phyloP scores from a whole-genome alignment of 768 basidiomycete species.

The Botryobasidium botryosum region DNA sequence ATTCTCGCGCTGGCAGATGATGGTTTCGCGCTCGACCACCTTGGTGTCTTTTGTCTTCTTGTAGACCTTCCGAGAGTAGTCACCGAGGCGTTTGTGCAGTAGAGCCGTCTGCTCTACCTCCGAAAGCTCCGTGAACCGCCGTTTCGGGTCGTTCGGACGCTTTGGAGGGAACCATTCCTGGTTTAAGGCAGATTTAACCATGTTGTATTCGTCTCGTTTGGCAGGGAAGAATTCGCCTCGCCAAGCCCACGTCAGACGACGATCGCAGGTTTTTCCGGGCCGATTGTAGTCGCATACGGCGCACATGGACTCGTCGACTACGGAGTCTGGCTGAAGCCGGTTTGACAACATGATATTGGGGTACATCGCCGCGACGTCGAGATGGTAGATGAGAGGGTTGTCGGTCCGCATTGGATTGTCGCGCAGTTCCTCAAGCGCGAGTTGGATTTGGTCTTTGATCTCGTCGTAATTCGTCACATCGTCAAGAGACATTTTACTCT shows the following conservation, averaged over 20 bases:
- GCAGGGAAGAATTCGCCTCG: constrained; percentile 97
- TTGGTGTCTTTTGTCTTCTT: constrained; percentile 97
- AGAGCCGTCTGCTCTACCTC: constrained; percentile 78
- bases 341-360: constrained; percentile 99
- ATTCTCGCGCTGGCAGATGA: constrained; percentile 94
- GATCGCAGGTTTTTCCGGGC: constrained; percentile 87
- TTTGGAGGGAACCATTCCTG: constrained; percentile 84
- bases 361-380: constrained; percentile 99
- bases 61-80: constrained; percentile 97
- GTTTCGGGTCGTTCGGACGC: constrained; percentile 48
- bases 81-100: constrained; percentile 90
- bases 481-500: constrained; percentile 61
- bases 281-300: constrained; percentile 98
- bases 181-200: constrained; percentile 94
- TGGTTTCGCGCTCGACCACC: constrained; percentile 81
- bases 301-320: constrained; percentile 90
- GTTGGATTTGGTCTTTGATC: constrained; percentile 62
- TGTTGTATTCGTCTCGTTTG: constrained; percentile 92
- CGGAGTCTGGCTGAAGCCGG: constrained; percentile 92
- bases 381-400: constrained; percentile 91
- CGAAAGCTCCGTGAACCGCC: constrained; percentile 71
- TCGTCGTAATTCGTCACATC: constrained; percentile 90
- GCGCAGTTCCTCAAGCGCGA: constrained; percentile 71
- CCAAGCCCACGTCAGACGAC: constrained; percentile 95
- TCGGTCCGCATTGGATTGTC: constrained; percentile 81